Evolutionary conservation across 2,329 filamentous ascomycete genomes (phyloP), one percentile per base, ranked within the genome.

Genomic region (Trichoderma oligosporum): DNA sequence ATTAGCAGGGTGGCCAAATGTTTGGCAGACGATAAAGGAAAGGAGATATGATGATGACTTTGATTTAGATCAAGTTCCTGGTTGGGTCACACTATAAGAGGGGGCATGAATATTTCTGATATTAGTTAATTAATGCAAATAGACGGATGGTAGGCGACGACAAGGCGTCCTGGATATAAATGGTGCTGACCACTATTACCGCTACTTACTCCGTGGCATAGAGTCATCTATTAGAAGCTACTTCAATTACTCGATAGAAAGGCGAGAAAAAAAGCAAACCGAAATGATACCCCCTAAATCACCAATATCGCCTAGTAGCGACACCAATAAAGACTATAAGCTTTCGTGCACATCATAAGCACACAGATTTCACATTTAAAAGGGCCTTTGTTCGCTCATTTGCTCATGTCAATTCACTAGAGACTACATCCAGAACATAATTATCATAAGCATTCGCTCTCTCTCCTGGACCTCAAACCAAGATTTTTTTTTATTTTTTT

Each of bases 1-100:
- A 18, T 77, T 77, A 31, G 87, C 87, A 1, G 89, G 89, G 0
- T 97, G 93, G 76, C 91, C 92, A 1, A 76, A 75, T 41, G 83
- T 89, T 1, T 91, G 86, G 80, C 78, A 84, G 57, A 86, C 87
- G 0, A 81, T 95, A 14, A 78, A 76, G 44, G 78, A 81, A 31
- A 82, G 82, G 62, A 81, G 84, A 56, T 78, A 78, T 12, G 78
- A 81, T 42, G 81, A 85, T 61, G 78, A 81, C 0, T 73, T 75
- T 36, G 81, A 84, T 57, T 82, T 91, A n/a, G 73, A 77, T 3
- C 81, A 82, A 42, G 85, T 92, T 35, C 86, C 88, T 0, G 90
- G 89, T 0, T 94, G 88, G 89, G 88, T 91, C 7, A 82, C 79
- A 62, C 33, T 59, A 29, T 59, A 42, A 55, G 29, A 45, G 29